Evolutionary conservation across 495 filamentous ascomycete species (phyloP), one percentile per base, ranked within the genome.

Genomic region (Parmelia sp.): DNA sequence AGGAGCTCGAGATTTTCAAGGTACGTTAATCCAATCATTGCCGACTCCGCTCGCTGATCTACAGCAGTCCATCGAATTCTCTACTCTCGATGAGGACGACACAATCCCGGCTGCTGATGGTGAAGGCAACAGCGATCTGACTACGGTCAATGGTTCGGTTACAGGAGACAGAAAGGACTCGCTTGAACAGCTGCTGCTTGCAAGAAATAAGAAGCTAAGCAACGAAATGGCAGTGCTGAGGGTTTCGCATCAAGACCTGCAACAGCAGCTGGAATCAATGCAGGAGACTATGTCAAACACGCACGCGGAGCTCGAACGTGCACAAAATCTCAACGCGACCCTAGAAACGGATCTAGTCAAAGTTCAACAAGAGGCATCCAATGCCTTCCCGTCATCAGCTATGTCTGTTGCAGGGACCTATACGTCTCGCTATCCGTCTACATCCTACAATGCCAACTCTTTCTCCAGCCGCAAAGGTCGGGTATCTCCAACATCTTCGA

Each of bases 391-490:
- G 19, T 92, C 90, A 3, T 87, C 89, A 35, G 90, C 90, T 19
- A 85, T 88, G 82, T 97, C 94, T 23, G 89, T 96, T 29, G 91
- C 94, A 15, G 92, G 91, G n/a, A 97, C 91, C 42, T 93, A 96
- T 71, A 83, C 83, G 53, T 91, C 89, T 10, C 87, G 90, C 42
- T 89, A 93, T 72, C 89, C 90, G 1, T 85, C 89, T 67, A 90
- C 91, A 9, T 82, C 88, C 10, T 84, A 83, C 61, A 82, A 82
- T 11, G 80, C 78, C 15, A 80, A 83, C 63, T 79, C 78, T 31
- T 79, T 72, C 59, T 59, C 68, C 58, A 69, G 72, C 58, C 80
- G 89, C 33, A 79, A 86, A 65, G 85, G 90, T 35, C 77, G 85
- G 44, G 82, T 86, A n/a, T 97, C 95, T 14, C 94, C 94, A 17